phyloP scores from a whole-genome alignment of 2,329 filamentous ascomycete genomes.

The Juglanconis oblonga region DNA sequence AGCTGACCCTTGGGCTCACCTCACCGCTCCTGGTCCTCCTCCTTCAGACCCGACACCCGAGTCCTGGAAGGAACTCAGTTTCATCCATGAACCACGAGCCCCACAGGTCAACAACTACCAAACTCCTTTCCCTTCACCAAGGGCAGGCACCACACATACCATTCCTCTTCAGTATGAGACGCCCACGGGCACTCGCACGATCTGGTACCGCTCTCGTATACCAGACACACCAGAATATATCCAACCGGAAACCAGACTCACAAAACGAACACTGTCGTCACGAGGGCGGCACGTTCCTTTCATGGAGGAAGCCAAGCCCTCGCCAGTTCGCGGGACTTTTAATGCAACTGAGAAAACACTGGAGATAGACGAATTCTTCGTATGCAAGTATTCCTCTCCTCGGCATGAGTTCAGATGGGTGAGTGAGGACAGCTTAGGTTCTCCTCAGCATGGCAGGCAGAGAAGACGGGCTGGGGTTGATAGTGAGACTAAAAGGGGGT shows the following conservation, averaged over 20 bases:
- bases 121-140: background rate
- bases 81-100: background rate
- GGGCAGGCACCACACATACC: background rate
- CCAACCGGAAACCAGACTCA: background rate
- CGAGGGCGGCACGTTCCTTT: background rate
- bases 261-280: background rate
- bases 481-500: no score
- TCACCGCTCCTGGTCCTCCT: background rate
- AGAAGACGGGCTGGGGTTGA: no score
- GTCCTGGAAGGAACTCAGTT: background rate
- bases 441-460: no score
- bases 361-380: no score
- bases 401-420: no score
- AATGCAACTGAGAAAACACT: no score
- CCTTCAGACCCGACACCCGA: background rate
- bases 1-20: no score
- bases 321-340: no score
- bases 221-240: background rate
- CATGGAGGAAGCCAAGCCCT: no score
- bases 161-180: background rate
- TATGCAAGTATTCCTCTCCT: no score
- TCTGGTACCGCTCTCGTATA: background rate
- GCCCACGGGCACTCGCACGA: background rate
- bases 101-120: background rate
- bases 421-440: no score